Conservation (phyloP, 2,329 filamentous ascomycete species). For the Clarireedia hainanense region DNA sequence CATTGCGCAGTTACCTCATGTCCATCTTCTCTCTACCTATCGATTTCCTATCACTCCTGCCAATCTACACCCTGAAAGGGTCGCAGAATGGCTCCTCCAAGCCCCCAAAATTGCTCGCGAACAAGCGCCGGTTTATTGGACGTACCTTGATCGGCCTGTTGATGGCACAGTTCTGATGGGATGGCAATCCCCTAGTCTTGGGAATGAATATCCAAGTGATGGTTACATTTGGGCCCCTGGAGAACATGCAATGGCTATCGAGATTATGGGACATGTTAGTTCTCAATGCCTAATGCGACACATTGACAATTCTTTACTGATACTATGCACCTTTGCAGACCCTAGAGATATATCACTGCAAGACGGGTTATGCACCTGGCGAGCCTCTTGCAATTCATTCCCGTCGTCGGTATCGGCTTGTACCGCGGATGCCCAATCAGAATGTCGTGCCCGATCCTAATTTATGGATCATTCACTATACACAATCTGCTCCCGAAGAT, state of each 20-base stretch:
- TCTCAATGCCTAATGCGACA: background rate
- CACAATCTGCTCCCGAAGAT: slow-evolving; percentile 64
- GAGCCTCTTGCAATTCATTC: slow-evolving; percentile 71
- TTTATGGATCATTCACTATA: slow-evolving; percentile 89
- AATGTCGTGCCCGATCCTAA: slow-evolving; percentile 69
- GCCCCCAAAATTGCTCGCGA: slow-evolving; percentile 82
- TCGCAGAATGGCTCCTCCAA: slow-evolving; percentile 74
- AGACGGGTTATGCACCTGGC: slow-evolving; percentile 68
- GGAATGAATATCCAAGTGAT: slow-evolving; percentile 76
- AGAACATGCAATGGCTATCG: slow-evolving; percentile 69
- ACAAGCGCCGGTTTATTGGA: slow-evolving; percentile 84
- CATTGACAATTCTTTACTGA: slow-evolving; percentile 8
- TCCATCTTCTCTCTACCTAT: slow-evolving; percentile 81
- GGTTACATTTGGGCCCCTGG: slow-evolving; percentile 85
- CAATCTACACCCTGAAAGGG: slow-evolving; percentile 61
- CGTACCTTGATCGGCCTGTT: slow-evolving; percentile 72
- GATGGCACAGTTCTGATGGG: slow-evolving; percentile 78
- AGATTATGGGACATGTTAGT: slow-evolving; percentile 59
- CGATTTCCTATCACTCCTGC: slow-evolving; percentile 68
- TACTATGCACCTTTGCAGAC: slow-evolving; percentile 42
- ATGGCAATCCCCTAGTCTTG: slow-evolving; percentile 76
- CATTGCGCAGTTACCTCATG: slow-evolving; percentile 43
- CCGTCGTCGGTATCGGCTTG: slow-evolving; percentile 77
- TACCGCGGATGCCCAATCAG: slow-evolving; percentile 61
- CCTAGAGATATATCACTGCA: slow-evolving; percentile 81